A percentile compares a stretch with the other conserved stretches of the same genome.
Evolutionary conservation across 441 rosid genomes (phyloP).

Genomic region (Adansonia rubrostipa): DNA sequence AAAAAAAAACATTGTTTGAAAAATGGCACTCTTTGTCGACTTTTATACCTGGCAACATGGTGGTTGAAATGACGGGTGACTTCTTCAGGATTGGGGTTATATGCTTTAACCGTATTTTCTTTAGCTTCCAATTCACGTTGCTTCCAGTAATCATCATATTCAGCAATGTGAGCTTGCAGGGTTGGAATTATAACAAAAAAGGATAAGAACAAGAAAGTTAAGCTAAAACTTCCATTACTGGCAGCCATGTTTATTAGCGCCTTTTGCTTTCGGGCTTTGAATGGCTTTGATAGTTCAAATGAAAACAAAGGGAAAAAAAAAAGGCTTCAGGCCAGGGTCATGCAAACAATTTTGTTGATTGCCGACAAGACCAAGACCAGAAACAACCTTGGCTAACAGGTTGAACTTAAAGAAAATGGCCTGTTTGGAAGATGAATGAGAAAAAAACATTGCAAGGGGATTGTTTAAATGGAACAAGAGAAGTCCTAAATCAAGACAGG

Average conservation of each 20-base stretch:
- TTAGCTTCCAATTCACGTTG: constrained; percentile 35
- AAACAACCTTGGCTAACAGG: background rate
- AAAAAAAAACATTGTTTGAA: too few species aligned
- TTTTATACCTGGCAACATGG: constrained; percentile 31
- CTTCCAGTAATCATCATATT: constrained; percentile 44
- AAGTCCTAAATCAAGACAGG: background rate
- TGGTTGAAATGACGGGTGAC: constrained; percentile 45
- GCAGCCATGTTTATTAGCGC: too few species aligned
- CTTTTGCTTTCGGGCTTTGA: too few species aligned
- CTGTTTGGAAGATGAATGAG: background rate
- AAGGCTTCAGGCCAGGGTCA: constrained; percentile 4
- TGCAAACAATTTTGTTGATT: background rate
- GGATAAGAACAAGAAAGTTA: background rate
- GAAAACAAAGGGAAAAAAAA: background rate
- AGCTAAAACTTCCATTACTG: background rate
- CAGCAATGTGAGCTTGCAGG: constrained; percentile 31
- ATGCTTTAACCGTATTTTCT: constrained; percentile 36
- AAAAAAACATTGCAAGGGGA: too few species aligned
- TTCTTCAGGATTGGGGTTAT: constrained; percentile 41
- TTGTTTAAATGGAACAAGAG: background rate
- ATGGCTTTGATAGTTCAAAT: too few species aligned
- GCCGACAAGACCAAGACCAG: background rate
- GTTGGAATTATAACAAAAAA: constrained; percentile 14
- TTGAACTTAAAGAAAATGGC: background rate
- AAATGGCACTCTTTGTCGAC: too few species aligned